phyloP scores from a whole-genome alignment of 805 yeast species.

The Saccharomyces mikatae region DNA sequence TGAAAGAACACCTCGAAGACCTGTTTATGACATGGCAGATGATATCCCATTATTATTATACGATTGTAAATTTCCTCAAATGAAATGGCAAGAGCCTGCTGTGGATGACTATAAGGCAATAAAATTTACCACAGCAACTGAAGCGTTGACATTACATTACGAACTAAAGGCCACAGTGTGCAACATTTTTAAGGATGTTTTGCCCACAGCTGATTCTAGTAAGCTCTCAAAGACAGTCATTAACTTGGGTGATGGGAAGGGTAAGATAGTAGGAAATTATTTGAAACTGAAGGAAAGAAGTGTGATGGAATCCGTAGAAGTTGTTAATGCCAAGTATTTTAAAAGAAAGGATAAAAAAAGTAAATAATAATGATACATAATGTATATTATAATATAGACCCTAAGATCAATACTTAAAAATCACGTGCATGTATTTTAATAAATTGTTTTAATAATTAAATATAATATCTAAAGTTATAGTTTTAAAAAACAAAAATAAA shows the following conservation, averaged over 20 bases:
- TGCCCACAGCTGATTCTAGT: constrained; percentile 13
- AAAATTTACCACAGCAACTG: constrained; percentile 37
- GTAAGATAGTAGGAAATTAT: constrained; percentile 50
- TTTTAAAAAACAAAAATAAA: too few relatives aligned
- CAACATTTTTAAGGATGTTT: constrained; percentile 38
- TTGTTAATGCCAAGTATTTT: constrained; percentile 55
- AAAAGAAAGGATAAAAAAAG: constrained; percentile 32
- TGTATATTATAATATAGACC: too few relatives aligned
- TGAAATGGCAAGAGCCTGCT: constrained; percentile 50
- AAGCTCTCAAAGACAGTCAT: constrained; percentile 31
- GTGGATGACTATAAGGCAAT: constrained; percentile 33
- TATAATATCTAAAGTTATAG: too few relatives aligned
- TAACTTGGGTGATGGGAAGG: constrained; percentile 74
- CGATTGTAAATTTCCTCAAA: constrained; percentile 67
- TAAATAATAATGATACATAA: background rate
- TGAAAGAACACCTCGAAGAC: constrained; percentile 52
- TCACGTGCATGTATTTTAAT: too few relatives aligned
- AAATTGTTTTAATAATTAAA: too few relatives aligned
- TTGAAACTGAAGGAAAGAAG: constrained; percentile 50
- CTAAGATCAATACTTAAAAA: too few relatives aligned
- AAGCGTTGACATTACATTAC: constrained; percentile 47
- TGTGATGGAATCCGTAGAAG: constrained; percentile 56
- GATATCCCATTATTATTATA: constrained; percentile 81
- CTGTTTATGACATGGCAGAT: constrained; percentile 80
- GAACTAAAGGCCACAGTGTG: constrained; percentile 50